A percentile compares a stretch with the other conserved stretches of the same genome.
Conservation (phyloP, 2,329 filamentous ascomycete species). For the Alternaria incomplexa region DNA sequence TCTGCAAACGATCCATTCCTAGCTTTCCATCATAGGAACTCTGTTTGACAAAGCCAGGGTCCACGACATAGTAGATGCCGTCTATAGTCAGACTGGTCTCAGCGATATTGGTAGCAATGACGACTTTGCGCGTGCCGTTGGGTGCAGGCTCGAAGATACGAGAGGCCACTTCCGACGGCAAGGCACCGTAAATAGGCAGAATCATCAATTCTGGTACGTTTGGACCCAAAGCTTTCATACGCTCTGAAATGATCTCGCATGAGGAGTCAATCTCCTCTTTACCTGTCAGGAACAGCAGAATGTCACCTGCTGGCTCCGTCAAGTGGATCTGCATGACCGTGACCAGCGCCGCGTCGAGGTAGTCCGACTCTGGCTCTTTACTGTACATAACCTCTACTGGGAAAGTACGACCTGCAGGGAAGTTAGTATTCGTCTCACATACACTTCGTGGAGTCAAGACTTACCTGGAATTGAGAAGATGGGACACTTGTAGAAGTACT, state of each 20-base stretch:
- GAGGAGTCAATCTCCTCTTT: constrained; percentile 97
- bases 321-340: constrained; percentile 99
- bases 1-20: constrained; percentile 95
- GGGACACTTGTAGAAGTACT: constrained; percentile 93
- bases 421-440: background rate
- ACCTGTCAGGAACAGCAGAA: constrained; percentile 94
- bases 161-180: constrained; percentile 93
- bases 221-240: constrained; percentile 93
- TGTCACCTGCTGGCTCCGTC: constrained; percentile 89
- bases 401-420: constrained; percentile 71
- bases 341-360: constrained; percentile 89
- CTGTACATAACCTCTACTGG: constrained; percentile 97
- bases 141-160: constrained; percentile 94
- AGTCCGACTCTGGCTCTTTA: constrained; percentile 92
- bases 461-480: constrained; percentile 89
- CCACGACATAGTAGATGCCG: constrained; percentile 95
- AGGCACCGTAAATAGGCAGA: constrained; percentile 91
- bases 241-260: constrained; percentile 89
- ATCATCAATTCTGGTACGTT: constrained; percentile 91
- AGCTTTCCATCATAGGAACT: constrained; percentile 96
- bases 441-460: background rate
- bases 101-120: constrained; percentile 98
- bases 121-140: constrained; percentile 84
- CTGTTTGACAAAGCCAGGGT: constrained; percentile 97
- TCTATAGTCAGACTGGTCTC: constrained; percentile 98